A percentile compares a stretch with the other conserved stretches of the same genome.
Conservation (phyloP, 31 red algal species). For the Asparagopsis taxiformis region DNA sequence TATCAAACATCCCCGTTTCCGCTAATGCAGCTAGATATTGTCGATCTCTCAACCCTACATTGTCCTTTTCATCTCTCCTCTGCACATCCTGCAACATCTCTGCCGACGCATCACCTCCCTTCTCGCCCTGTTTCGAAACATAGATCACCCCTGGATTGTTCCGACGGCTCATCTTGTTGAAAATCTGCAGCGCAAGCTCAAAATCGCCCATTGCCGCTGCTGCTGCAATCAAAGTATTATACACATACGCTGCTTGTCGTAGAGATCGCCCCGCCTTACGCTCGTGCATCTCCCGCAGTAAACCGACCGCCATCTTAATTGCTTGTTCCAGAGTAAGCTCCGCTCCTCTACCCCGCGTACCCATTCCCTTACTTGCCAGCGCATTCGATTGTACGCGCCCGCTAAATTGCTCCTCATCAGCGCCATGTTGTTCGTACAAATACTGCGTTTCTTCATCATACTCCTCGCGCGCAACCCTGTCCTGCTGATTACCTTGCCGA, state of each 20-base stretch:
- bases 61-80: not conserved
- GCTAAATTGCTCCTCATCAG: too few species aligned
- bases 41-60: not conserved
- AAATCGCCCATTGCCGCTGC: slow-evolving; percentile 33
- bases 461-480: not conserved
- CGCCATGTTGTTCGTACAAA: too few species aligned
- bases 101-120: not conserved
- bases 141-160: slow-evolving; percentile 52
- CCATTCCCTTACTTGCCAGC: too few species aligned
- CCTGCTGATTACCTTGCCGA: not conserved
- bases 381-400: too few species aligned
- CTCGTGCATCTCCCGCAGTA: slow-evolving; percentile 46
- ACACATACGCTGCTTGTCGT: slow-evolving; percentile 51
- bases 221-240: slow-evolving; percentile 51
- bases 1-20: slow-evolving; percentile 25
- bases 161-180: slow-evolving; percentile 47
- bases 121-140: not conserved
- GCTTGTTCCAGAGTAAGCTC: too few species aligned
- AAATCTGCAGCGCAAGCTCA: slow-evolving; percentile 47
- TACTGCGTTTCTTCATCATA: too few species aligned
- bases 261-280: slow-evolving; percentile 8
- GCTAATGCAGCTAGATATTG: slow-evolving; percentile 13
- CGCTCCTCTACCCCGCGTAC: too few species aligned
- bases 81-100: not conserved
- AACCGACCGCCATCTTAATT: slow-evolving; percentile 16